These are phyloP conservation scores for Cordyceps cateniannulata DNA, from an alignment of 2,329 filamentous ascomycete genomes.

Conservation along the genomic window DNA sequence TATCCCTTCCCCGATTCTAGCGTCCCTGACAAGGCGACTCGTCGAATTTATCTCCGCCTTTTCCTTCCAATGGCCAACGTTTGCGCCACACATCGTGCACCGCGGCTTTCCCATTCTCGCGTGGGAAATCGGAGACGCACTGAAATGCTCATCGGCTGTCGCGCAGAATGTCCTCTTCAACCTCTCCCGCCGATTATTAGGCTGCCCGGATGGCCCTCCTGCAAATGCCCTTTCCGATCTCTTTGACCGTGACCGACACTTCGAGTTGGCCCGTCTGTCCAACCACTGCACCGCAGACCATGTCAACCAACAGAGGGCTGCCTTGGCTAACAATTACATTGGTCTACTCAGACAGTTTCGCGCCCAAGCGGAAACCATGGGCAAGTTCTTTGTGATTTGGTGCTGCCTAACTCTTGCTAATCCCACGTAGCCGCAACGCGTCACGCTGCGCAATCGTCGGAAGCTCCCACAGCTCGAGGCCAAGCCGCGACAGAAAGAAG, in stretches of 20 bases:
- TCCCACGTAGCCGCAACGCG: neutral
- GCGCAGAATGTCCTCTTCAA: constrained; percentile 25
- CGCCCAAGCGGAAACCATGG: neutral
- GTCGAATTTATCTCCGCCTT: constrained; percentile 21
- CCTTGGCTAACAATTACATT: neutral
- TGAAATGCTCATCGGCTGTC: constrained; percentile 22
- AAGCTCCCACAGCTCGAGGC: neutral
- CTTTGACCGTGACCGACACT: constrained; percentile 20
- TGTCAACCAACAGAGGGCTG: neutral
- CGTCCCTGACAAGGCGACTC: constrained; percentile 11
- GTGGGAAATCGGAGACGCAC: constrained; percentile 18
- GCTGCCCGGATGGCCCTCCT: constrained; percentile 17
- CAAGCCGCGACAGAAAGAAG: neutral
- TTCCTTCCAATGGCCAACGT: constrained; percentile 17
- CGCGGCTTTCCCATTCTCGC: constrained; percentile 24
- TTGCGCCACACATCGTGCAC: constrained; percentile 12
- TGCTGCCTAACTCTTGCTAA: neutral
- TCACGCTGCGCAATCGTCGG: neutral
- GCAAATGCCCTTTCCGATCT: constrained; percentile 17
- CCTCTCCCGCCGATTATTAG: constrained; percentile 22
- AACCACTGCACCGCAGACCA: neutral
- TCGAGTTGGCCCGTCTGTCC: constrained; percentile 15
- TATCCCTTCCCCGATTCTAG: constrained; percentile 13
- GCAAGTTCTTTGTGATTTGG: neutral
- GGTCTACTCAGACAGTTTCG: neutral